Evolutionary conservation across 2,329 filamentous ascomycete genomes (phyloP).

Genomic region (Xylaria sp.): DNA sequence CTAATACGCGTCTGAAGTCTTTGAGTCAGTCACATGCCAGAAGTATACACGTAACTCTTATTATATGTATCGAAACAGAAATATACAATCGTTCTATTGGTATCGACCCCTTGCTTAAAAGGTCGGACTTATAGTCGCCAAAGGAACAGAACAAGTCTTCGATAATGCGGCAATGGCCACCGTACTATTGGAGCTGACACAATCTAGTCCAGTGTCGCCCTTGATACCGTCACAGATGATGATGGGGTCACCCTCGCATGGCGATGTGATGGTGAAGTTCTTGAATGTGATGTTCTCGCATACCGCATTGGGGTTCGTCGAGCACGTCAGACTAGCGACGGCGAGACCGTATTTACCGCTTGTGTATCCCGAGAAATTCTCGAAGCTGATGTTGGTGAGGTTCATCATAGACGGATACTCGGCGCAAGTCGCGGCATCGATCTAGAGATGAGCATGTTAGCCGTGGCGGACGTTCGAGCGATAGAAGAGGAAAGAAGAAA

Average conservation of each 20-base stretch:
- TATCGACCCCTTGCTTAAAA: slow-evolving; percentile 7
- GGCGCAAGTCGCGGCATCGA: slow-evolving; percentile 60
- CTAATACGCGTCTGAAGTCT: background rate
- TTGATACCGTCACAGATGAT: slow-evolving; percentile 63
- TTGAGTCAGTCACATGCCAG: background rate
- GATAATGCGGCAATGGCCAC: slow-evolving; percentile 50
- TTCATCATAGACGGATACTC: slow-evolving; percentile 67
- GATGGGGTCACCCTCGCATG: slow-evolving; percentile 55
- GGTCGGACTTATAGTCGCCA: slow-evolving; percentile 41
- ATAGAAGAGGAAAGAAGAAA: background rate
- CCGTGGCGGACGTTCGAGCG: background rate
- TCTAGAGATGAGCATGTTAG: slow-evolving; percentile 42
- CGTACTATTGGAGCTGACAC: slow-evolving; percentile 51
- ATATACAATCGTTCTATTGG: slow-evolving; percentile 3
- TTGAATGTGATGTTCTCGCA: slow-evolving; percentile 66
- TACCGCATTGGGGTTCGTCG: slow-evolving; percentile 61
- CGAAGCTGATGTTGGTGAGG: slow-evolving; percentile 67
- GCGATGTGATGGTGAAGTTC: slow-evolving; percentile 65
- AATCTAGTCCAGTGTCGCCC: slow-evolving; percentile 51
- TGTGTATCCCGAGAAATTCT: slow-evolving; percentile 67
- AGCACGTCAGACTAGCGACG: slow-evolving; percentile 66
- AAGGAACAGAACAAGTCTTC: slow-evolving; percentile 48
- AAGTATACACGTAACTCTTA: background rate
- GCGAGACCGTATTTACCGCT: slow-evolving; percentile 66
- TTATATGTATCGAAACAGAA: slow-evolving; percentile 7